Evolutionary conservation across 495 filamentous ascomycete species (phyloP).

Genomic region (Xylaria palmicola): DNA sequence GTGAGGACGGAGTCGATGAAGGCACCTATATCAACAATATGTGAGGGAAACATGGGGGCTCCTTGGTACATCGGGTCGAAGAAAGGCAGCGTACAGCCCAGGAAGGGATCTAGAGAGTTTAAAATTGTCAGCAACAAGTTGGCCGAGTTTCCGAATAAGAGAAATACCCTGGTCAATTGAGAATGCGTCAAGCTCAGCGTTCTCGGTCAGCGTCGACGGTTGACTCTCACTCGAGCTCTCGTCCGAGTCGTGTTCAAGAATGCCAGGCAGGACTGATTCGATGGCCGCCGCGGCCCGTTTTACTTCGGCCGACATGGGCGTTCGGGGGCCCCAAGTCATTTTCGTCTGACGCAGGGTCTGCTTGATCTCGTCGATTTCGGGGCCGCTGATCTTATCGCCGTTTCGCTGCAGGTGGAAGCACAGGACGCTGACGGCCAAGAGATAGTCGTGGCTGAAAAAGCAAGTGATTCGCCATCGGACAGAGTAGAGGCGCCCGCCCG

Average conservation of each 20-base stretch:
- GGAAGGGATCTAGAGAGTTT: constrained; percentile 5
- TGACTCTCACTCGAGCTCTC: constrained; percentile 9
- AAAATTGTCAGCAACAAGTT: background rate
- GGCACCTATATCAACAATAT: constrained; percentile 9
- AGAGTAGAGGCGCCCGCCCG: constrained; percentile 30
- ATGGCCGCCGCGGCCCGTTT: constrained; percentile 9
- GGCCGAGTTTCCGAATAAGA: too few relatives aligned
- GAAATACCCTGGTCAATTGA: background rate
- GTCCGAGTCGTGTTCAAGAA: background rate
- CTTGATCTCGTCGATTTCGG: constrained; percentile 7
- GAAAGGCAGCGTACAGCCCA: constrained; percentile 8
- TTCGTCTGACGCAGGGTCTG: constrained; percentile 9
- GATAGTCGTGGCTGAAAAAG: constrained; percentile 34
- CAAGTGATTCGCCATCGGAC: constrained; percentile 36
- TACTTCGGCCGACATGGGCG: constrained; percentile 6
- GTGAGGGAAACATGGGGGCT: constrained; percentile 14
- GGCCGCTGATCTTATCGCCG: constrained; percentile 7
- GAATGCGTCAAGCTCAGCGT: background rate
- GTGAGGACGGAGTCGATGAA: constrained; percentile 11
- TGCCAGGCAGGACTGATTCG: constrained; percentile 6
- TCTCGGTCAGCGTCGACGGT: background rate
- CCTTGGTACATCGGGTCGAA: constrained; percentile 16
- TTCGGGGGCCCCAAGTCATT: background rate
- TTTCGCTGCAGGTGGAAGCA: constrained; percentile 32
- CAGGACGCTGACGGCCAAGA: constrained; percentile 41